Percentiles rank a stretch among this genome's conserved stretches.
Conservation (phyloP, 306 rosid species). For the Lathyrus sativus region DNA sequence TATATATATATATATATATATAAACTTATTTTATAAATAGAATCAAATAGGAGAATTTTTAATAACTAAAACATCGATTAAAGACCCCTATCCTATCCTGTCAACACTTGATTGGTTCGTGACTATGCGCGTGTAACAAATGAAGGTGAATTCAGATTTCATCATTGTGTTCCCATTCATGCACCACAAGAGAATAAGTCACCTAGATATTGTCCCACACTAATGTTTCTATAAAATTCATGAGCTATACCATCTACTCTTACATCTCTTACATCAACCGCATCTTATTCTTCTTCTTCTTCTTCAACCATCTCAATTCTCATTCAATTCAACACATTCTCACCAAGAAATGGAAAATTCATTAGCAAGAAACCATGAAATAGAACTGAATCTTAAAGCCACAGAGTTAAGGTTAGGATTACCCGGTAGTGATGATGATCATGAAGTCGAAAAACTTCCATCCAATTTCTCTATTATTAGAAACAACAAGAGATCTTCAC, state of each 20-base stretch:
- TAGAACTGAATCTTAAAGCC: slow-evolving; percentile 51
- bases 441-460: slow-evolving; percentile 41
- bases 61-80: no score
- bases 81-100: background rate
- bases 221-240: slow-evolving; percentile 47
- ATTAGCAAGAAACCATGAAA: slow-evolving; percentile 26
- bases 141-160: slow-evolving; percentile 4
- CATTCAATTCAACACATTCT: background rate
- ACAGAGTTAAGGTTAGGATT: slow-evolving; percentile 74
- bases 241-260: background rate
- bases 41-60: no score
- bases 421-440: slow-evolving; percentile 54
- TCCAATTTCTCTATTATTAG: slow-evolving; percentile 30
- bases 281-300: background rate
- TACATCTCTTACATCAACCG: slow-evolving; percentile 32
- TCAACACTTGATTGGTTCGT: slow-evolving; percentile 39
- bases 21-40: no score
- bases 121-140: slow-evolving; percentile 44
- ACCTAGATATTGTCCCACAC: slow-evolving; percentile 46
- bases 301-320: slow-evolving; percentile 18
- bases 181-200: slow-evolving; percentile 50
- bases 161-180: slow-evolving; percentile 36
- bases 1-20: no score
- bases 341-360: slow-evolving; percentile 27
- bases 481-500: slow-evolving; percentile 61